Evolutionary conservation across 306 rosid genomes (phyloP), one percentile per base, ranked within the genome.

Genomic region (Pyrus bretschneideri): DNA sequence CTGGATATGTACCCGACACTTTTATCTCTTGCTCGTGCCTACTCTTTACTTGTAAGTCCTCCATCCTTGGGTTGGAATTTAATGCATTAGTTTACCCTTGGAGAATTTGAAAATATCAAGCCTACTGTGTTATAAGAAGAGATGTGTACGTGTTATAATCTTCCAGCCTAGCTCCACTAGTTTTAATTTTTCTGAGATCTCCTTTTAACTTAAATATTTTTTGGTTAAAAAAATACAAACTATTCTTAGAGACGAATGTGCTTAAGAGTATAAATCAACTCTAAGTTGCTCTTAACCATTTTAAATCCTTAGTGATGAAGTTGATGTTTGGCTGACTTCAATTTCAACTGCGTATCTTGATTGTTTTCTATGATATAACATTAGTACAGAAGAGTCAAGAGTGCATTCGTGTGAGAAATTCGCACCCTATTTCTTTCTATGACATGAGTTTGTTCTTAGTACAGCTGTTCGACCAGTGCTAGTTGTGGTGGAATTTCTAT

Each of bases 1-100:
- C 78, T 91, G 88, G 96, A 92, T 80, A 64, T 92, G 84, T 90
- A 89, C 76, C 96, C 97, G 4, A 95, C 98, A 33, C 84, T 89
- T 83, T 44, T 88, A 72, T 89, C 92, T 69, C 96, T 95, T 70
- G 93, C 93, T n/a, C 76, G 63, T 71, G 95, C 91, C 66, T 95
- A 95, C 85, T 84, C 88, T 54, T 74, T 73, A 69, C 93, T 89
- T 31, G 97, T 90, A 70, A 90, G 93, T 80, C 79, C 79, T 64
- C 30, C 60, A 86, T 78, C 58, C 79, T 81, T 73, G 60, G 55
- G n/a, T 35, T 64, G 67, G 60, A 42, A 69, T 54, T 57, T 51
- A 25, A 69, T 64, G 31, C 11, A 45, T 10, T 9, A 19, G 30
- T 11, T 25, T 4, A 44, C 40, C 22, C 58, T 58, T 15, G 76